These are phyloP conservation scores for Diaporthe humulicola DNA, from an alignment of 2,329 filamentous ascomycete species.

Conservation along the genomic window DNA sequence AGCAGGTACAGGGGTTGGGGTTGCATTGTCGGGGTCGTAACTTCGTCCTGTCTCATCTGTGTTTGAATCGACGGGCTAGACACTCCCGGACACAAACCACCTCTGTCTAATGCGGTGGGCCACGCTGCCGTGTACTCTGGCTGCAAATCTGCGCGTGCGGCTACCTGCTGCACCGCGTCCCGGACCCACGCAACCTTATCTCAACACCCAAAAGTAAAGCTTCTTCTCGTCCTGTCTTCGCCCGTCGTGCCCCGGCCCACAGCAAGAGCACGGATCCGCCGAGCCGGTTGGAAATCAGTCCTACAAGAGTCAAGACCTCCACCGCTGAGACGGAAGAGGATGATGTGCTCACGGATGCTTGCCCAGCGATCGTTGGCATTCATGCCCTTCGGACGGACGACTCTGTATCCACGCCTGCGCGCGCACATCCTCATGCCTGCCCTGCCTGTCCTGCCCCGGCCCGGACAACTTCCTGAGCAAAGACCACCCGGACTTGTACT, in stretches of 20 bases:
- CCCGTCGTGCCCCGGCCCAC: background rate
- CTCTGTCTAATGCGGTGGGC: background rate
- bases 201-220: constrained; percentile 35
- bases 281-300: constrained; percentile 32
- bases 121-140: background rate
- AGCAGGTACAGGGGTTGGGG: constrained; percentile 30
- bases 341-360: constrained; percentile 19
- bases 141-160: background rate
- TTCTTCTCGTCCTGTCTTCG: constrained; percentile 30
- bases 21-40: constrained; percentile 33
- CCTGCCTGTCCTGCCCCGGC: constrained; percentile 4
- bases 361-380: constrained; percentile 13
- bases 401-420: background rate
- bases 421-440: background rate
- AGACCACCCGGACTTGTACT: background rate
- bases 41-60: constrained; percentile 43
- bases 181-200: constrained; percentile 34
- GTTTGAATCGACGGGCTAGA: constrained; percentile 44
- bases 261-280: constrained; percentile 21
- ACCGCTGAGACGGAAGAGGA: constrained; percentile 19
- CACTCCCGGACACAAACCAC: constrained; percentile 9
- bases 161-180: background rate
- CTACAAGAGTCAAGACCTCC: constrained; percentile 24
- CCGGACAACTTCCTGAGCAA: constrained; percentile 15
- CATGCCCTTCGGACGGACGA: constrained; percentile 17